Evolutionary conservation across 2,329 filamentous ascomycete species (phyloP).

Genomic region (Biscogniauxia mediterranea): DNA sequence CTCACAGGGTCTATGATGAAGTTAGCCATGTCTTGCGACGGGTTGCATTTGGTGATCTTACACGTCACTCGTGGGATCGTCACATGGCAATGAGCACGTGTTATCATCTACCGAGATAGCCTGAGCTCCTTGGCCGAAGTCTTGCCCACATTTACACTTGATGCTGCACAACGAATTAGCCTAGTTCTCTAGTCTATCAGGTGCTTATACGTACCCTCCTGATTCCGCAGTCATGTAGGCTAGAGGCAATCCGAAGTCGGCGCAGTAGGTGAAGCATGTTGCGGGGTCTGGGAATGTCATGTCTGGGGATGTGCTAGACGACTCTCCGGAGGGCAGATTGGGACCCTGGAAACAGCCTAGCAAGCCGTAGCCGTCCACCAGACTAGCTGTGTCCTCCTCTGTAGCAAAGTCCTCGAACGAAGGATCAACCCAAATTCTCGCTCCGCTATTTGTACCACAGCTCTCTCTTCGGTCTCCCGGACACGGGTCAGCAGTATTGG

Average conservation of each 20-base stretch:
- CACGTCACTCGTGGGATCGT: not conserved
- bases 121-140: conserved; percentile 5
- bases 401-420: conserved; percentile 22
- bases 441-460: conserved; percentile 26
- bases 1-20: conserved; percentile 19
- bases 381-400: not conserved
- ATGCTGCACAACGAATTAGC: conserved; percentile 7
- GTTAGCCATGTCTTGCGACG: conserved; percentile 2
- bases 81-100: conserved; percentile 6
- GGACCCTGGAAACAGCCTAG: conserved; percentile 29
- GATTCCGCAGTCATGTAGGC: conserved; percentile 7
- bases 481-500: conserved; percentile 12
- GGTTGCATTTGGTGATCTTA: conserved; percentile 2
- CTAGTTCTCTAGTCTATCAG: not conserved
- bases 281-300: not conserved
- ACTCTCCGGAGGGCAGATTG: conserved; percentile 14
- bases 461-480: conserved; percentile 24
- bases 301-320: not conserved
- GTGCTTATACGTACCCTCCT: conserved; percentile 6
- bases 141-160: conserved; percentile 12
- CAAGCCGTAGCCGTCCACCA: conserved; percentile 18
- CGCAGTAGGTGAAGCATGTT: conserved; percentile 16
- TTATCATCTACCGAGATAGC: not conserved
- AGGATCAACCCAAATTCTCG: conserved; percentile 28
- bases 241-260: conserved; percentile 13